Evolutionary conservation across 169 alveolate species (phyloP), one percentile per base, ranked within the genome.

Genomic region (Cardiosporidium cionae): DNA sequence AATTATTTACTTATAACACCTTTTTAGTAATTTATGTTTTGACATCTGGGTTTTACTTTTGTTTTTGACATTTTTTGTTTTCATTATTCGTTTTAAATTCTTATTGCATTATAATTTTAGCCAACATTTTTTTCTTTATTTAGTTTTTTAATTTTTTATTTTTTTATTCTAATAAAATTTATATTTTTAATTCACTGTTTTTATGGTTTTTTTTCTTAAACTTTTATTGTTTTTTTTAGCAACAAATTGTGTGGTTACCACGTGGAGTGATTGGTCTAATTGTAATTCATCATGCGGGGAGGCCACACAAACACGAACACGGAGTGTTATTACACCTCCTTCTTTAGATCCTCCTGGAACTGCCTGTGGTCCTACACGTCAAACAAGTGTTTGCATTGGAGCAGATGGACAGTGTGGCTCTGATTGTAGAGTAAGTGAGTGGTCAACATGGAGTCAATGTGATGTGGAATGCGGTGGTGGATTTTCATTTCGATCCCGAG

Each of bases 391-490:
- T 25, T 74, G 80, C 35, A 67, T 65, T 22, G 52, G 76, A 33
- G 53, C 73, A 3, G 32, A 63, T 1, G 77, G 82, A 1, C 63
- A 81, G 28, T 83, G 89, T 53, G 74, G 76, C 1, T 70, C 74
- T 27, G 82, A 79, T 52, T 84, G 89, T 65, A 68, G 7, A 69
- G 75, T 84, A 53, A 70, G 81, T 9, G 65, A 63, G 6, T 84
- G 89, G 89, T 70, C 74, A 9, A 83, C 71, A 62, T 84, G 89
- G 89, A 54, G 73, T 7, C 69, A n/a, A n/a, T 84, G 89, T 81
- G 44, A 79, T 27, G 85, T 71, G 28, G 66, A 71, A 37, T 84
- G 89, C 58, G 84, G 76, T 28, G 68, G 36, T 28, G 72, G 70
- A n/a, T n/a, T n/a, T n/a, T n/a, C n/a, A n/a, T n/a, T n/a, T 66